These are phyloP conservation scores for Cochlearia excelsa DNA, from an alignment of 345 rosid genomes.

Conservation along the genomic window DNA sequence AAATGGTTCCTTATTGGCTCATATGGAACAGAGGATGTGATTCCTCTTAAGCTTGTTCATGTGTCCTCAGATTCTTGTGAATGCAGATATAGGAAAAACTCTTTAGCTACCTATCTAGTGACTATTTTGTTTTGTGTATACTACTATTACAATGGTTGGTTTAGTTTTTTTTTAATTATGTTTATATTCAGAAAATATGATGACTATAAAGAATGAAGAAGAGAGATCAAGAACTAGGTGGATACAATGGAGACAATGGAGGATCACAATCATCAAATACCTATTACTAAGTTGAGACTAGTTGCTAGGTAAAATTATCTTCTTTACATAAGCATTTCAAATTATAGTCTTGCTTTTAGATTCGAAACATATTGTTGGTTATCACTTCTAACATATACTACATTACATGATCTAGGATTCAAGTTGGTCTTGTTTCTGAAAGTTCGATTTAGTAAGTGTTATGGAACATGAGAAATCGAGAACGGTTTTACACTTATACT, in stretches of 20 bases:
- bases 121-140: too few relatives aligned
- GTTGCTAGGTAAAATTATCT: conserved; percentile 56
- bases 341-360: conserved; percentile 3
- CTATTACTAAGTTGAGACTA: conserved; percentile 37
- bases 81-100: conserved; percentile 33
- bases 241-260: conserved; percentile 38
- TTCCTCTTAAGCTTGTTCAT: conserved; percentile 40
- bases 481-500: too few relatives aligned
- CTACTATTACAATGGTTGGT: neutral
- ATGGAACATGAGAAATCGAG: too few relatives aligned
- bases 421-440: too few relatives aligned
- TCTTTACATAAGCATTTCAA: conserved; percentile 37
- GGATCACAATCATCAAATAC: neutral
- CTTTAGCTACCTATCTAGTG: conserved; percentile 3
- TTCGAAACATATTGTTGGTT: too few relatives aligned
- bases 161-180: neutral
- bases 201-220: conserved; percentile 10
- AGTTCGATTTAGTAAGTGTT: too few relatives aligned
- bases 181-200: conserved; percentile 3
- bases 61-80: conserved; percentile 38
- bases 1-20: conserved; percentile 42
- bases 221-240: conserved; percentile 42
- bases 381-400: too few relatives aligned
- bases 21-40: conserved; percentile 25
- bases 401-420: too few relatives aligned